Conservation (phyloP, 2,329 filamentous ascomycete species). For the Cytospora chrysosperma region DNA sequence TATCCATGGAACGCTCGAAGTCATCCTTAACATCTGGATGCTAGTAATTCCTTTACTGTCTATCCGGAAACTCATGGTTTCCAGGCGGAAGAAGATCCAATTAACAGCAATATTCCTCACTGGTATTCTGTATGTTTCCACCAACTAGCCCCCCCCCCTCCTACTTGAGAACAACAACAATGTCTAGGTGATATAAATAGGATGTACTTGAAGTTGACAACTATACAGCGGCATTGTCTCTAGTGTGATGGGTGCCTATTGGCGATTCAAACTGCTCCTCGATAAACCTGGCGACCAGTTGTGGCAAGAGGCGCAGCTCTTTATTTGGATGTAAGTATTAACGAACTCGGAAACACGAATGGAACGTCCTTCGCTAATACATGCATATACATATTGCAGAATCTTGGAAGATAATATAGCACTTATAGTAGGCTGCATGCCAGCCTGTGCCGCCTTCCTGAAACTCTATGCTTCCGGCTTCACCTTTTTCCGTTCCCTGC, state of each 20-base stretch:
- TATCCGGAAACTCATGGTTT: background rate
- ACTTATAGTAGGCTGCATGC: background rate
- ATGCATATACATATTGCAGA: too few species aligned
- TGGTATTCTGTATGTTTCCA: background rate
- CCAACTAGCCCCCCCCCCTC: too few species aligned
- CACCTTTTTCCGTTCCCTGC: background rate
- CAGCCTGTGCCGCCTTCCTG: background rate
- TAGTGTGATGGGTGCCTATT: background rate
- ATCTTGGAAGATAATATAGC: background rate
- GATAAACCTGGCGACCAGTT: background rate
- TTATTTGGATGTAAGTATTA: background rate
- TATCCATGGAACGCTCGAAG: background rate
- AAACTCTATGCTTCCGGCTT: background rate
- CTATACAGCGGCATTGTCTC: background rate
- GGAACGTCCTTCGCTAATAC: too few species aligned
- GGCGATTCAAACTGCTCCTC: background rate
- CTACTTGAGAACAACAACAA: too few species aligned
- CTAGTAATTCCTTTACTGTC: background rate
- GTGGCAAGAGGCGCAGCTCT: background rate
- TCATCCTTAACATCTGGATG: background rate
- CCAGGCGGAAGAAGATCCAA: background rate
- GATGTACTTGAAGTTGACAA: too few species aligned
- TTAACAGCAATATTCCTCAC: background rate
- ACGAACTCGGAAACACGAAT: too few species aligned
- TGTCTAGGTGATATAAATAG: too few species aligned